These are phyloP conservation scores for Gomphus sp. DNA, from an alignment of 1,284 basidiomycete genomes.

Conservation along the genomic window DNA sequence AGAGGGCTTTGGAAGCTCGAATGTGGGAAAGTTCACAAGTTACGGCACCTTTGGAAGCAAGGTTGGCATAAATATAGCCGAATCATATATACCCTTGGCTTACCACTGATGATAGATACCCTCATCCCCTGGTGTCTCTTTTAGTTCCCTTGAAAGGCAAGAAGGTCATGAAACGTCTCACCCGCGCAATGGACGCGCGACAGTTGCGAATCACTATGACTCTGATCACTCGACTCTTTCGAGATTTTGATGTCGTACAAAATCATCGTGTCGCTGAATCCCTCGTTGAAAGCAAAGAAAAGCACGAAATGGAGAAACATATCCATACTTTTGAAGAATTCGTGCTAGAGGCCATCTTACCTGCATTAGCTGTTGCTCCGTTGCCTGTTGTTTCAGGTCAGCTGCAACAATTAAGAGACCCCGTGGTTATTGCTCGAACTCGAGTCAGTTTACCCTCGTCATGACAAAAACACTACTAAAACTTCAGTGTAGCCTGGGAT, in stretches of 20 bases:
- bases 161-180: constrained; percentile 80
- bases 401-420: constrained; percentile 76
- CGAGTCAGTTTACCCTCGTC: constrained; percentile 43
- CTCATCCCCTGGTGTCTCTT: constrained; percentile 95
- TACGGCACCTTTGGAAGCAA: constrained; percentile 86
- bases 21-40: constrained; percentile 83
- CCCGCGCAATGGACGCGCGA: constrained; percentile 75
- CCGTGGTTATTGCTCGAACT: constrained; percentile 62
- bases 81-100: background rate
- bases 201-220: constrained; percentile 85
- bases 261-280: constrained; percentile 64
- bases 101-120: constrained; percentile 44
- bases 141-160: constrained; percentile 90
- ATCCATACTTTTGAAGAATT: constrained; percentile 84
- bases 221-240: constrained; percentile 89
- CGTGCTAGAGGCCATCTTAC: constrained; percentile 81
- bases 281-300: constrained; percentile 53
- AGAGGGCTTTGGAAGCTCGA: constrained; percentile 53
- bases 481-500: constrained; percentile 68
- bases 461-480: constrained; percentile 8
- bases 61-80: constrained; percentile 29
- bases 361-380: constrained; percentile 69
- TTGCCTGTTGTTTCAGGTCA: constrained; percentile 83
- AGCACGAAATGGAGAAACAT: constrained; percentile 75
- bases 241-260: constrained; percentile 84